phyloP scores from a whole-genome alignment of 2,329 filamentous ascomycete genomes.

The Grosmannia penicillata region DNA sequence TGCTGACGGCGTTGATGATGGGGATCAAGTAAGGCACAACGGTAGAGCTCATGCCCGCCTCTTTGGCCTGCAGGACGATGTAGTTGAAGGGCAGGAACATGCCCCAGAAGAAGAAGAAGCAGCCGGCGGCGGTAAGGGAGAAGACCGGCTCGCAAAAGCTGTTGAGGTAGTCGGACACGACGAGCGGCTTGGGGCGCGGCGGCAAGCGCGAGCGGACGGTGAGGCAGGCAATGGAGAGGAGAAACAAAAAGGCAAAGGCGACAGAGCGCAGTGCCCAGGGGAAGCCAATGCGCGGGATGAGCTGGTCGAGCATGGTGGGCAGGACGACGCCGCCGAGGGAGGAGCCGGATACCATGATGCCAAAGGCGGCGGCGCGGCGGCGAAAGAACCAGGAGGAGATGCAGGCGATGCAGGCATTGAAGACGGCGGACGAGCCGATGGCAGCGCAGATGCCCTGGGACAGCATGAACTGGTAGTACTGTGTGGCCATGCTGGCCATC shows the following conservation, averaged over 20 bases:
- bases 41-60: slow-evolving; percentile 24
- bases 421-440: slow-evolving; percentile 20
- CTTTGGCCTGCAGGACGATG: slow-evolving; percentile 30
- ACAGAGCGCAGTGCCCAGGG: slow-evolving; percentile 23
- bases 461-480: slow-evolving; percentile 26
- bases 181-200: slow-evolving; percentile 22
- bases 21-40: slow-evolving; percentile 32
- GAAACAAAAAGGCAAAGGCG: slow-evolving; percentile 21
- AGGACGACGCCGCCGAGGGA: slow-evolving; percentile 38
- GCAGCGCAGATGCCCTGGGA: slow-evolving; percentile 20
- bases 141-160: slow-evolving; percentile 31
- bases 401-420: slow-evolving; percentile 20
- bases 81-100: slow-evolving; percentile 41
- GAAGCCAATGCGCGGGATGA: slow-evolving; percentile 29
- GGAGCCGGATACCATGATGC: slow-evolving; percentile 31
- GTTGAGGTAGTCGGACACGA: slow-evolving; percentile 28
- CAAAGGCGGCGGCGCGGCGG: slow-evolving; percentile 30
- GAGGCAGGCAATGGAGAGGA: slow-evolving; percentile 16
- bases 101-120: slow-evolving; percentile 41
- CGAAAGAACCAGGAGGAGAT: slow-evolving; percentile 31
- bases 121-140: slow-evolving; percentile 24
- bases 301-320: slow-evolving; percentile 39
- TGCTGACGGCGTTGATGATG: slow-evolving; percentile 41
- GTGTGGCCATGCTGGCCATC: slow-evolving; percentile 36
- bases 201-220: slow-evolving; percentile 21